Evolutionary conservation across 2,329 filamentous ascomycete genomes (phyloP).

Genomic region (Xylariaceae sp.): DNA sequence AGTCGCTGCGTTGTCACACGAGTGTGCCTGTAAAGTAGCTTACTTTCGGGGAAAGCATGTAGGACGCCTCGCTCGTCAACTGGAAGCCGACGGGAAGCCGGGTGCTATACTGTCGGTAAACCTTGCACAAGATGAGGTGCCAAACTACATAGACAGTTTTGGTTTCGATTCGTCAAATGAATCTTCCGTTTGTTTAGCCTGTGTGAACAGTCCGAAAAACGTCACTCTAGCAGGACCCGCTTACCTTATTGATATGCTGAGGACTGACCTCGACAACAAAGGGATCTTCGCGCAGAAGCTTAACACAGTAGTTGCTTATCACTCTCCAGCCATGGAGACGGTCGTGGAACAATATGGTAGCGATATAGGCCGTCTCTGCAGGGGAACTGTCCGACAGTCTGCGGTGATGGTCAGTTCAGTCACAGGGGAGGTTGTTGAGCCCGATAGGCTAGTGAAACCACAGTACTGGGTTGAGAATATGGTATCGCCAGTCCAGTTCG

Average conservation of each 20-base stretch:
- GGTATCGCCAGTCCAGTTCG: slow-evolving; percentile 13
- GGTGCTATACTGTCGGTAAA: slow-evolving; percentile 27
- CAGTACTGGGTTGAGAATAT: slow-evolving; percentile 32
- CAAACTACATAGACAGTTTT: neutral
- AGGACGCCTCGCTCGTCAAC: too few relatives aligned
- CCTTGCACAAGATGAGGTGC: neutral
- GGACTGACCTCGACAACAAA: neutral
- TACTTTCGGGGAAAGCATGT: slow-evolving; percentile 30
- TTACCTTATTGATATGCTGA: neutral
- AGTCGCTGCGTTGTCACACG: slow-evolving; percentile 16
- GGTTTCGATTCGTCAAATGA: neutral
- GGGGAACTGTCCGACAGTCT: neutral
- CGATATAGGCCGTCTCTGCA: slow-evolving; percentile 9
- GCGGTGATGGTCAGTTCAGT: slow-evolving; percentile 9
- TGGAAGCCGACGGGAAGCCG: slow-evolving; percentile 11
- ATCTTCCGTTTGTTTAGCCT: neutral
- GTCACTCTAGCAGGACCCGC: neutral
- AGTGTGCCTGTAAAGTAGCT: slow-evolving; percentile 30
- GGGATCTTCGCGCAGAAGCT: neutral
- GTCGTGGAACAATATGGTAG: slow-evolving; percentile 16
- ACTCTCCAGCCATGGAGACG: slow-evolving; percentile 20
- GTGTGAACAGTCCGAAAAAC: neutral
- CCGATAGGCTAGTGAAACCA: neutral
- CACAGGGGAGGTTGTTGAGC: neutral
- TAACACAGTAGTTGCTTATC: slow-evolving; percentile 23